Evolutionary conservation across 73 alveolate genomes (phyloP), one percentile per base, ranked within the genome.

Genomic region (Paramecium biaurelia): DNA sequence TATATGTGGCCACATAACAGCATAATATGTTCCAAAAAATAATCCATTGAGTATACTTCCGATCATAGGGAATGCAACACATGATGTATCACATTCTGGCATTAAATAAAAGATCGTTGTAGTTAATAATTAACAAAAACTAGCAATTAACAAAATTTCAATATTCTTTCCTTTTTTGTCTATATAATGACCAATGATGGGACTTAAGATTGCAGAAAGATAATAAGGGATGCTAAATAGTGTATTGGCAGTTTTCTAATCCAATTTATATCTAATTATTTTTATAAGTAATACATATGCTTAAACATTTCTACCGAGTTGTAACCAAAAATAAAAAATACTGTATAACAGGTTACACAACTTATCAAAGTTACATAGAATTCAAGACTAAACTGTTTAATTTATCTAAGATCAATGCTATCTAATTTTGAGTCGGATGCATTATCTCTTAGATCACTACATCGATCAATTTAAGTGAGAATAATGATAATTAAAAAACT

Each of bases 1-100:
- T 92, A 97, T 88, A 41, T 95, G 87, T 10, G 97, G 93, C 99
- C 99, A 97, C 26, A 97, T 84, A 2, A 96, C 96, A 2, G 98
- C 93, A 12, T 94, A 98, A 93, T 97, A 97, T 35, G 96, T 76
- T 30, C 97, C 86, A 67, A 92, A 97, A 35, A 95, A 94, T 30
- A 97, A 58, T 35, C 99, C 99, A 70, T 94, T 79, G 7, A 94
- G 26, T 4, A 86, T 94, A 14, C 94, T 76, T 18, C 96, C 95
- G 26, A 85, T 28, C 18, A 94, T n/a, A 21, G 95, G 96, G 11
- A 41, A 45, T 26, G 84, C 95, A 79, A 82, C 32, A 12, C 57
- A 74, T 7, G 56, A 42, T 20, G 90, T 95, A 38, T 70, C 84
- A 26, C 86, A 59, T 21, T 95, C 95, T 4, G 67, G 68, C 14